Conservation (phyloP, 805 yeast genomes). For the Starmerella khaoyaiensis region DNA sequence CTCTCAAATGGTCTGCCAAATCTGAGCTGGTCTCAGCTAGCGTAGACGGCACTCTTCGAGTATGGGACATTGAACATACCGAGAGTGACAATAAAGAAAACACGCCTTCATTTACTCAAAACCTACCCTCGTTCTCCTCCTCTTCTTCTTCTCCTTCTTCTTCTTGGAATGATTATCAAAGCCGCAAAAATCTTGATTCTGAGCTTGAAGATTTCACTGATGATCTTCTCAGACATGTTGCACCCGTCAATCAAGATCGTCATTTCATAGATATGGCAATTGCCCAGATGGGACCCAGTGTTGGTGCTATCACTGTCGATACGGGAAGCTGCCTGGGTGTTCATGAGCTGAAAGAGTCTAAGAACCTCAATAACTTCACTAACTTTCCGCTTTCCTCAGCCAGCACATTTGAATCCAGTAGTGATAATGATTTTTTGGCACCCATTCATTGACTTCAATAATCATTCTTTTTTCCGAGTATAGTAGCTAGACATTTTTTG, state of each 20-base stretch:
- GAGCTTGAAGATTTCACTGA: conserved; percentile 18
- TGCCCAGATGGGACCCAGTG: conserved; percentile 14
- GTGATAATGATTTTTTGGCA: conserved; percentile 14
- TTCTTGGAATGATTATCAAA: conserved; percentile 24
- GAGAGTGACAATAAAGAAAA: not conserved
- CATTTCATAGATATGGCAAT: conserved; percentile 23
- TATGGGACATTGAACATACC: conserved; percentile 41
- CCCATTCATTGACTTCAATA: too few species aligned
- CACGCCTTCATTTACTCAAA: too few species aligned
- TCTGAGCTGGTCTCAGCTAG: conserved; percentile 47
- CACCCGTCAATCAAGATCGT: conserved; percentile 23
- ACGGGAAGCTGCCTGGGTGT: conserved; percentile 26
- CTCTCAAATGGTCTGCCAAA: conserved; percentile 45
- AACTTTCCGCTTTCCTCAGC: not conserved
- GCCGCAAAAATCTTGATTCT: conserved; percentile 18
- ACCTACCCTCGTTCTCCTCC: too few species aligned
- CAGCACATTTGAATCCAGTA: not conserved
- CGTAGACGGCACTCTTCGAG: conserved; percentile 51
- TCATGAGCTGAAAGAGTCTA: conserved; percentile 20
- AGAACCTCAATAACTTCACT: not conserved
- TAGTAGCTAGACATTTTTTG: too few species aligned
- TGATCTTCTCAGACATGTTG: conserved; percentile 17
- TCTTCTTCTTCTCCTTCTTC: not conserved
- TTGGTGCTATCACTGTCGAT: conserved; percentile 25
- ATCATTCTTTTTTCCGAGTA: too few species aligned